phyloP scores from a whole-genome alignment of 1,139 yeast species.

The Arxiozyma slooffiae region DNA sequence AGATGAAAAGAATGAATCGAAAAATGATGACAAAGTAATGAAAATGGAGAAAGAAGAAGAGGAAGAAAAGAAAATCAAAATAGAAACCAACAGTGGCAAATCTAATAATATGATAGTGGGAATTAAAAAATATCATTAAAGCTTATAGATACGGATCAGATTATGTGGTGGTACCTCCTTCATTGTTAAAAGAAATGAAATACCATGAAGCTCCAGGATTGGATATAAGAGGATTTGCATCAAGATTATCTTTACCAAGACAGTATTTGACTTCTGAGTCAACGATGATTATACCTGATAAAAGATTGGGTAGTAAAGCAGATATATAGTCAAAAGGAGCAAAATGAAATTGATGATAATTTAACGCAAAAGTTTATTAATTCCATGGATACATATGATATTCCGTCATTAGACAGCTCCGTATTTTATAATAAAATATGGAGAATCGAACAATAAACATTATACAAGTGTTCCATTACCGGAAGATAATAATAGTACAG shows the following conservation, averaged over 20 bases:
- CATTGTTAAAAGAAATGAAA: slow-evolving; percentile 35
- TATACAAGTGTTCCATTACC: background rate
- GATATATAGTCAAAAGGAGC: slow-evolving; percentile 34
- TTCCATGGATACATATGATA: slow-evolving; percentile 18
- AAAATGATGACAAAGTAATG: background rate
- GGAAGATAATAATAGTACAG: background rate
- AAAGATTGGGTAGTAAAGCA: slow-evolving; percentile 28
- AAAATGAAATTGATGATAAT: slow-evolving; percentile 16
- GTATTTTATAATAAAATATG: slow-evolving; percentile 9
- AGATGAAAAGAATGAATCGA: background rate
- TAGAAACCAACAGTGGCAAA: slow-evolving; percentile 11
- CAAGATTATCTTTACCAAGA: slow-evolving; percentile 40
- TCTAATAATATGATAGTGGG: slow-evolving; percentile 26
- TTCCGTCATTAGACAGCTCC: background rate
- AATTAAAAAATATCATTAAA: slow-evolving; percentile 29
- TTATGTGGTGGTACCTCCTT: slow-evolving; percentile 40
- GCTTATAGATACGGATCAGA: slow-evolving; percentile 68
- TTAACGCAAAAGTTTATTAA: slow-evolving; percentile 23
- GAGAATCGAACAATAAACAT: background rate
- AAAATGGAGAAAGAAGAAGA: slow-evolving; percentile 15
- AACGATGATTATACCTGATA: slow-evolving; percentile 43
- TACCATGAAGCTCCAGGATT: slow-evolving; percentile 42
- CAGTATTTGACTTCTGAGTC: slow-evolving; percentile 54
- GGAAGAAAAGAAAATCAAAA: slow-evolving; percentile 16
- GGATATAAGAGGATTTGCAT: slow-evolving; percentile 57